Evolutionary conservation across 768 basidiomycete species (phyloP).

Genomic region (Imleria badia): DNA sequence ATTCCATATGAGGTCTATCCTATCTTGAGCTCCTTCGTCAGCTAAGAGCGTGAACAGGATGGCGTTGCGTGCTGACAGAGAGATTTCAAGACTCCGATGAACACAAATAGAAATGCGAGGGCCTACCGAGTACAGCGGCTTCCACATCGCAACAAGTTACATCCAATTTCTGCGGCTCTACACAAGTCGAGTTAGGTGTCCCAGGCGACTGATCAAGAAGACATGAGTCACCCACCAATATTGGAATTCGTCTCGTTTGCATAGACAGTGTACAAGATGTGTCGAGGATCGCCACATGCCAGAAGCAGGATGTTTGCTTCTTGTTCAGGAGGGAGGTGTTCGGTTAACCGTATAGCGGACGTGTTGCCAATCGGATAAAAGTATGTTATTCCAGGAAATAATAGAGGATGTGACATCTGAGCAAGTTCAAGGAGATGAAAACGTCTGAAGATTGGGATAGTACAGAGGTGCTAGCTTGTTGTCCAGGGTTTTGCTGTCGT

Average conservation of each 20-base stretch:
- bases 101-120: background rate
- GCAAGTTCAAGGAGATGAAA: background rate
- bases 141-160: constrained; percentile 33
- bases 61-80: constrained; percentile 28
- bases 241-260: constrained; percentile 8
- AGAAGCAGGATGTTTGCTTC: constrained; percentile 50
- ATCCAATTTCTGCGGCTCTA: constrained; percentile 27
- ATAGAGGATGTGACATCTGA: constrained; percentile 27
- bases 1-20: constrained; percentile 27
- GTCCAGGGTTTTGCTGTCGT: background rate
- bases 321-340: constrained; percentile 47
- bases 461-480: background rate
- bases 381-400: constrained; percentile 34
- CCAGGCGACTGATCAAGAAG: background rate
- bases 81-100: background rate
- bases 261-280: constrained; percentile 49
- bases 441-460: background rate
- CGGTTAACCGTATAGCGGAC: constrained; percentile 48
- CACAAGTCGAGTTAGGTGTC: background rate
- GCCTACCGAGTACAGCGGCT: constrained; percentile 30
- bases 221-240: constrained; percentile 7
- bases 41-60: constrained; percentile 29
- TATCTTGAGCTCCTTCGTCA: constrained; percentile 19
- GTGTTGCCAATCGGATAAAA: constrained; percentile 66
- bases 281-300: constrained; percentile 58